A percentile compares a stretch with the other conserved stretches of the same genome.
phyloP scores from a whole-genome alignment of 2,329 filamentous ascomycete species.

The Ceratocystis albifundus region DNA sequence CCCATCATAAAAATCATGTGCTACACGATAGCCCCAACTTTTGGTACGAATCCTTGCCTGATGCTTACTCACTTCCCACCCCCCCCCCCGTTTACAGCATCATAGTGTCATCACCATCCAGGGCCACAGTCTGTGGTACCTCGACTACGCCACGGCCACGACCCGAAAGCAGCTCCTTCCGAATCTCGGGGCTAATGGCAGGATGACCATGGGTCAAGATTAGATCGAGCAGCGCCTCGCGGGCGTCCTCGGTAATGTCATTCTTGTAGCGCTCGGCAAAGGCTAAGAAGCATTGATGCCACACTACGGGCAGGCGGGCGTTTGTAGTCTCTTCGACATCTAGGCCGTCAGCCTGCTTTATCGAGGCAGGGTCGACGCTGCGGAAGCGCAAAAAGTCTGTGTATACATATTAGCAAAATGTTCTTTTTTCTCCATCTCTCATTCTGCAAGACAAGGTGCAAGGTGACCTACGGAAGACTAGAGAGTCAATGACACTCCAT shows the following conservation, averaged over 20 bases:
- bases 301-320: constrained; percentile 74
- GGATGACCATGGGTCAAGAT: constrained; percentile 74
- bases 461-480: constrained; percentile 54
- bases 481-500: constrained; percentile 83
- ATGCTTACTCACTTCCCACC: too few species aligned
- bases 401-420: neutral
- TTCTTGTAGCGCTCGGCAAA: constrained; percentile 94
- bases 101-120: constrained; percentile 88
- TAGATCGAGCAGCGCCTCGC: constrained; percentile 80
- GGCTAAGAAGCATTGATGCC: constrained; percentile 85
- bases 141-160: constrained; percentile 64
- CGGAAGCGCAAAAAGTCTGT: constrained; percentile 80
- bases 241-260: constrained; percentile 89
- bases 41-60: constrained; percentile 17
- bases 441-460: neutral
- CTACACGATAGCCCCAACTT: constrained; percentile 20
- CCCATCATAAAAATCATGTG: constrained; percentile 23
- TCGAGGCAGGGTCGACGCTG: constrained; percentile 50
- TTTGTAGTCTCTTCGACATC: constrained; percentile 45
- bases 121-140: constrained; percentile 35
- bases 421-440: neutral
- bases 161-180: constrained; percentile 77
- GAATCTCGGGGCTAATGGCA: constrained; percentile 79
- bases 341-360: constrained; percentile 37
- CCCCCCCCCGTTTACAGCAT: constrained; percentile 32